Conservation (phyloP, 1,284 basidiomycete genomes). For the Fomitopsis pinicola region DNA sequence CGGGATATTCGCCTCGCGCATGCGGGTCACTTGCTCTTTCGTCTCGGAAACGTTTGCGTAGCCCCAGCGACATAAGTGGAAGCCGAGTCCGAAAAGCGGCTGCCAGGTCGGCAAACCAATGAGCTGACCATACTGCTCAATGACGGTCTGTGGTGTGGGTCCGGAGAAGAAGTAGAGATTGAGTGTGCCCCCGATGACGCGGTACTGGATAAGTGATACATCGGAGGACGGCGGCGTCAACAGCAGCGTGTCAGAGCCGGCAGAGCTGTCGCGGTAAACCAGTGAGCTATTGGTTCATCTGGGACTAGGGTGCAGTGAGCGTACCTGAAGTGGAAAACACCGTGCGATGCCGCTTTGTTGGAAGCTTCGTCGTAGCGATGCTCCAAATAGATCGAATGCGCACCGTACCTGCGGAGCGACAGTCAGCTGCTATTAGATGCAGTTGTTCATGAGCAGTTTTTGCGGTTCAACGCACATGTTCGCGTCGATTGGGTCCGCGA, state of each 20-base stretch:
- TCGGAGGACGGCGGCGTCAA: slow-evolving; percentile 46
- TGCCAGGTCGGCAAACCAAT: slow-evolving; percentile 65
- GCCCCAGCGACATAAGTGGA: slow-evolving; percentile 62
- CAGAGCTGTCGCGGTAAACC: slow-evolving; percentile 28
- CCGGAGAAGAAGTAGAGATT: slow-evolving; percentile 69
- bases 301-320: background rate
- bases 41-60: slow-evolving; percentile 29
- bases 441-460: background rate
- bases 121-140: slow-evolving; percentile 62
- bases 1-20: slow-evolving; percentile 43
- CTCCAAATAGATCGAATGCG: slow-evolving; percentile 66
- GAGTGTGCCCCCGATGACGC: slow-evolving; percentile 62
- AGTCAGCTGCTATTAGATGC: background rate
- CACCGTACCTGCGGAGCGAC: slow-evolving; percentile 50
- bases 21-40: slow-evolving; percentile 43
- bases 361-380: slow-evolving; percentile 51
- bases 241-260: slow-evolving; percentile 59
- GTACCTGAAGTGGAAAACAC: slow-evolving; percentile 65
- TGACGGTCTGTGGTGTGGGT: slow-evolving; percentile 53
- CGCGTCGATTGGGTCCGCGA: slow-evolving; percentile 52
- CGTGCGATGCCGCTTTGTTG: slow-evolving; percentile 54
- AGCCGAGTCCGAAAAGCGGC: slow-evolving; percentile 67
- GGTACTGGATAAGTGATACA: slow-evolving; percentile 59
- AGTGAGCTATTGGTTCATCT: background rate
- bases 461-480: slow-evolving; percentile 44